These are phyloP conservation scores for Hypomyces rosellus DNA, from an alignment of 2,329 filamentous ascomycete species.

Conservation along the genomic window DNA sequence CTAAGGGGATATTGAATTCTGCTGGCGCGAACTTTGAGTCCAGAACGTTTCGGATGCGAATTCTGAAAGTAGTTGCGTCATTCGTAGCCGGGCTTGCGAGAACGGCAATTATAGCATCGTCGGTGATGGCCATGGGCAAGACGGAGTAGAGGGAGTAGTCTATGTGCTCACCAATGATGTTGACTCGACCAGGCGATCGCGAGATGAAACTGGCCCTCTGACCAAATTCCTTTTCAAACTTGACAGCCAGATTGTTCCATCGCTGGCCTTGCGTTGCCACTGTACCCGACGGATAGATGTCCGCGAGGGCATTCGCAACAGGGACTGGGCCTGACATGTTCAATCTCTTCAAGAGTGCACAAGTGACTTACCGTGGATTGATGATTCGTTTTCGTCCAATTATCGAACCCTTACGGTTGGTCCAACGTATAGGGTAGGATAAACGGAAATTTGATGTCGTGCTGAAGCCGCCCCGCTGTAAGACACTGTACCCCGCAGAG, in stretches of 20 bases:
- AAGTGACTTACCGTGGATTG: too few relatives aligned
- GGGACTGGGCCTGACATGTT: constrained; percentile 59
- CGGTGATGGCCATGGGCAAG: constrained; percentile 88
- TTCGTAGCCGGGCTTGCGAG: constrained; percentile 45
- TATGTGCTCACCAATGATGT: constrained; percentile 98
- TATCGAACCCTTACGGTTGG: too few relatives aligned
- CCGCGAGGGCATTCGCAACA: constrained; percentile 64
- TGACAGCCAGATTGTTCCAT: constrained; percentile 67
- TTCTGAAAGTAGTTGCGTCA: constrained; percentile 49
- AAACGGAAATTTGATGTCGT: too few relatives aligned
- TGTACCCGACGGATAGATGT: constrained; percentile 77
- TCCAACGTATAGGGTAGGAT: too few relatives aligned
- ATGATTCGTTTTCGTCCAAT: too few relatives aligned
- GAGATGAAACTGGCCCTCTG: constrained; percentile 72
- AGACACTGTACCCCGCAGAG: too few relatives aligned
- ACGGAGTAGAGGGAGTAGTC: constrained; percentile 97
- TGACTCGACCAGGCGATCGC: constrained; percentile 88
- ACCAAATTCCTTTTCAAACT: constrained; percentile 66
- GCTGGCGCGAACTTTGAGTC: constrained; percentile 66
- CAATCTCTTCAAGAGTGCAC: too few relatives aligned
- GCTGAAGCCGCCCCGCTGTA: too few relatives aligned
- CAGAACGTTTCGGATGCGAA: constrained; percentile 77
- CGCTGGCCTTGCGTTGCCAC: constrained; percentile 60
- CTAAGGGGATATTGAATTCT: constrained; percentile 64
- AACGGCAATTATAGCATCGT: constrained; percentile 85